These are phyloP conservation scores for Bidens hawaiensis DNA, from an alignment of 140 eudicot genomes.

Conservation along the genomic window DNA sequence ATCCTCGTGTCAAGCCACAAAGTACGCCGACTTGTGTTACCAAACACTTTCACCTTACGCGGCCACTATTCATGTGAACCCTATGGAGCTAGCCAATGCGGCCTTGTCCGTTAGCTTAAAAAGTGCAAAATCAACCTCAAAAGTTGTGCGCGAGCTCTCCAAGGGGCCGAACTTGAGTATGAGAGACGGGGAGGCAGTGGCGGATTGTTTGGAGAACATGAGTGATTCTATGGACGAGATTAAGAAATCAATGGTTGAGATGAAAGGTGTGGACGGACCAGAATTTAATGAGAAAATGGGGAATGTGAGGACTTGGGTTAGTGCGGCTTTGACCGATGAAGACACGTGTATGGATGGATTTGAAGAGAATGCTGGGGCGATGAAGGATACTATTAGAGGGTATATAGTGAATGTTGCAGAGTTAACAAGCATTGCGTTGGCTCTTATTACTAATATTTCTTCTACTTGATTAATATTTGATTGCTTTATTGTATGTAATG, in stretches of 20 bases:
- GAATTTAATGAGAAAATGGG: constrained; percentile 33
- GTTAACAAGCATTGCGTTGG: constrained; percentile 46
- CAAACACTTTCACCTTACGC: constrained; percentile 33
- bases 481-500: neutral
- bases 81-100: constrained; percentile 27
- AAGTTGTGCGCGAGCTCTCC: constrained; percentile 13
- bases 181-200: constrained; percentile 28
- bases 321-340: constrained; percentile 48
- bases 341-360: constrained; percentile 49
- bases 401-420: constrained; percentile 33
- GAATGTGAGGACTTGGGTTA: constrained; percentile 46
- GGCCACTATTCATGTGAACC: constrained; percentile 17
- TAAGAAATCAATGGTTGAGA: constrained; percentile 30
- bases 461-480: neutral
- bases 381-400: constrained; percentile 25
- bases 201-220: constrained; percentile 38
- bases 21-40: constrained; percentile 31
- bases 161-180: constrained; percentile 25
- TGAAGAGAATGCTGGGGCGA: constrained; percentile 24
- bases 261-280: constrained; percentile 28
- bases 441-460: constrained; percentile 37
- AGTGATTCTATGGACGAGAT: constrained; percentile 39
- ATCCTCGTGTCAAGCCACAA: constrained; percentile 34
- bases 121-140: constrained; percentile 27
- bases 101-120: constrained; percentile 27